Evolutionary conservation across 441 rosid species (phyloP).

Genomic region (Populus tomentosa): DNA sequence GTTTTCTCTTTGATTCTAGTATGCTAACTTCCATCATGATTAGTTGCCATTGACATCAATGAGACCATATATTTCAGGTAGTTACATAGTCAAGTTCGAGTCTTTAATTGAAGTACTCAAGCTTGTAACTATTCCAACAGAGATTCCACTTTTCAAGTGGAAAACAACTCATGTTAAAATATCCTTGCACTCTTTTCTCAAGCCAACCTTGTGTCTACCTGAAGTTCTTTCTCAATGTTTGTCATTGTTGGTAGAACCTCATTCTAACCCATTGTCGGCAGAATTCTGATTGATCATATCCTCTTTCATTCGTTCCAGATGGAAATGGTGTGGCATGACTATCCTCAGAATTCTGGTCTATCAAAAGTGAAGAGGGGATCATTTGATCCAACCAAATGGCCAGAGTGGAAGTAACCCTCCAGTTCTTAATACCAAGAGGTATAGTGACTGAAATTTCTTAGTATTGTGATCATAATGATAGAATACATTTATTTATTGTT

Average conservation of each 20-base stretch:
- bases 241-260: neutral
- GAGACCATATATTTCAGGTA: neutral
- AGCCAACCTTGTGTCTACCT: neutral
- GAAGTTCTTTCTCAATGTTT: neutral
- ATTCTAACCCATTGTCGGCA: neutral
- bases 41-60: neutral
- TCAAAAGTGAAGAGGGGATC: constrained; percentile 50
- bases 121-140: neutral
- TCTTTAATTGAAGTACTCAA: neutral
- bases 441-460: neutral
- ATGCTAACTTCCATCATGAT: neutral
- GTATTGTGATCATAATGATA: neutral
- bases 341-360: constrained; percentile 39
- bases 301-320: constrained; percentile 39
- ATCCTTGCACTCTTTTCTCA: neutral
- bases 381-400: constrained; percentile 60
- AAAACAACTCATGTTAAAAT: neutral
- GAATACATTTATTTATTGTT: neutral
- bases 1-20: neutral
- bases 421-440: constrained; percentile 15
- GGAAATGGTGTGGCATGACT: constrained; percentile 92
- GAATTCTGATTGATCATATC: neutral
- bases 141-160: neutral
- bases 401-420: constrained; percentile 44
- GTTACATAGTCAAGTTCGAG: neutral